Conservation (phyloP, 805 yeast species). For the Candida awuae region DNA sequence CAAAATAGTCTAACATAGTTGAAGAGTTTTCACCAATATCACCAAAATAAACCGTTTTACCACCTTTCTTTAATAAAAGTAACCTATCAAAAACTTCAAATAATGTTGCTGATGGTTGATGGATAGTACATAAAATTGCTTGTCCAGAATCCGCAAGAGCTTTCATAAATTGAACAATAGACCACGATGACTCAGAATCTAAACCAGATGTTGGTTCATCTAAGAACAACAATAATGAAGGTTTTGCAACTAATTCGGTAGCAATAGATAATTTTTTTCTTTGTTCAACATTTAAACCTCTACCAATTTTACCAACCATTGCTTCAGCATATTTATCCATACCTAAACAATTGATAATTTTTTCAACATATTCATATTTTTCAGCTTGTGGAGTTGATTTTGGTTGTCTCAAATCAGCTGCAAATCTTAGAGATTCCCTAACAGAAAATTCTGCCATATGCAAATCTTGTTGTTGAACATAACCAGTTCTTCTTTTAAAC, state of each 20-base stretch:
- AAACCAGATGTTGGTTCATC: background rate
- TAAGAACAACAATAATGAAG: background rate
- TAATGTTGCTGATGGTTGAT: background rate
- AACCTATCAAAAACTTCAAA: background rate
- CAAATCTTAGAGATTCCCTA: background rate
- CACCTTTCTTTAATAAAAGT: background rate
- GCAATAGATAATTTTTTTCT: background rate
- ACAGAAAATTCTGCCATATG: background rate
- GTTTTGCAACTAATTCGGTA: background rate
- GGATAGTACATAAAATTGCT: background rate
- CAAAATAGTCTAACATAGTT: slow-evolving; percentile 33
- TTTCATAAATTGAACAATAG: background rate
- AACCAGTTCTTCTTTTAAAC: background rate
- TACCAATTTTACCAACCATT: background rate
- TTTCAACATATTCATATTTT: background rate
- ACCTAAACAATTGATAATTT: background rate
- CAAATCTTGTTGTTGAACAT: background rate
- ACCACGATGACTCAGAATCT: background rate
- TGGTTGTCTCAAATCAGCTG: background rate
- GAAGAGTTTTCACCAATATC: background rate
- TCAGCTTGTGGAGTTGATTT: background rate
- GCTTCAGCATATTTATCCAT: background rate
- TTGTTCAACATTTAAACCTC: background rate
- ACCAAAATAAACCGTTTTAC: background rate
- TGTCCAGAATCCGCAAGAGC: background rate